Base-by-base conservation (phyloP, 148 eudicot genomes). In the Nepenthes mirabilis region DNA sequence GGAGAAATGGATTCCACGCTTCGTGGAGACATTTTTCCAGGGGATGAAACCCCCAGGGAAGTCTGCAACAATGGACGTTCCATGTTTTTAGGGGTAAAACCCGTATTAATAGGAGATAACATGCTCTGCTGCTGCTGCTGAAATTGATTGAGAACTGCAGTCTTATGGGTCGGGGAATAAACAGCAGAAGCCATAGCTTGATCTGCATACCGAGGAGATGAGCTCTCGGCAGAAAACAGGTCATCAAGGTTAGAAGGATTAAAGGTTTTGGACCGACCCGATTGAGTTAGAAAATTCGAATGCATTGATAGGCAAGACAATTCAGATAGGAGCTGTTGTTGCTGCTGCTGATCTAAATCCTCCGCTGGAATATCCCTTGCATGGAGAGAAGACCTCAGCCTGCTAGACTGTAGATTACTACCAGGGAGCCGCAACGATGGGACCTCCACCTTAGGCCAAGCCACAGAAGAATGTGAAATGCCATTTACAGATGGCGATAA, bases 21-120 rank as follows among this genome's bases (percentile, higher is more conserved):
- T 57, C 82, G 74, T n/a, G 95, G 90, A 49, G 95, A 83, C 87
- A 81, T 80, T 55, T 81, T 77, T 33, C 89, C 86, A 0, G 82
- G 56, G 35, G 80, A 75, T 65, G 75, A 70, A 32, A 54, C 70
- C 2, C 70, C 74, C 14, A 57, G 75, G 6, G 80, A 62, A 32
- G 74, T 70, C 60, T 78, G 78, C 65, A 76, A 36, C 33, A 70
- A 56, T 50, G 86, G 47, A 60, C 76, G 80, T 35, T 86, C 85
- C 5, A 66, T 62, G 8, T 68, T 64, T 54, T 75, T 84, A 13
- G 85, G 90, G 4, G 90, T 77, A 63, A 79, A 80, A 48, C 72
- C 70, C 2, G 83, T 87, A 48, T 82, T 84, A 37, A 78, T 73
- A 2, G 93, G 84, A 36, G 88, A 83, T 32, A 83, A 43, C 80